These are phyloP conservation scores for Trametes versicolor DNA, from an alignment of 1,284 basidiomycete species.

Conservation along the genomic window DNA sequence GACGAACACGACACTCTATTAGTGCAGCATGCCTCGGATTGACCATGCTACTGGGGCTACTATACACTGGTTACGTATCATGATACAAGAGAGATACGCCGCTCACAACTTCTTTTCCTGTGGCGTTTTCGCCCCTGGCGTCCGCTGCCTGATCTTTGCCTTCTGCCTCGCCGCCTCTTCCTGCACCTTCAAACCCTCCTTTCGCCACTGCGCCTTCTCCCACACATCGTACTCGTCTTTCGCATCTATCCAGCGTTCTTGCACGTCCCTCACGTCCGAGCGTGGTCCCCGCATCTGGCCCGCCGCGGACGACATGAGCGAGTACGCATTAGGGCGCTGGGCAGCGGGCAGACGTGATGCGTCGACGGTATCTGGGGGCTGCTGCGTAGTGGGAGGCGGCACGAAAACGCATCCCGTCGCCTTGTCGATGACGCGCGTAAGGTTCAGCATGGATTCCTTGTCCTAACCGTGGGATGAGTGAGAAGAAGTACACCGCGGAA, in stretches of 20 bases:
- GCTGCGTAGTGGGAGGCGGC: constrained; percentile 60
- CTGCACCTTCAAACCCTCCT: constrained; percentile 60
- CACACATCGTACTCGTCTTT: constrained; percentile 81
- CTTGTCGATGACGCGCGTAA: constrained; percentile 85
- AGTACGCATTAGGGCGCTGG: constrained; percentile 70
- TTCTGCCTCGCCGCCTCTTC: constrained; percentile 45
- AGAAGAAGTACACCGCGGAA: background rate
- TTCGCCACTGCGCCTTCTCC: constrained; percentile 77
- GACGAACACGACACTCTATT: too few species aligned
- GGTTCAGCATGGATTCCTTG: constrained; percentile 91
- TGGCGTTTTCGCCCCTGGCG: background rate
- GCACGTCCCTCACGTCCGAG: constrained; percentile 80
- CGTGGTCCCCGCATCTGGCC: constrained; percentile 63
- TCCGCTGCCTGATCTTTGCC: constrained; percentile 43
- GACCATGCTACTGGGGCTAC: background rate
- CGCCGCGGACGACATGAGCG: constrained; percentile 73
- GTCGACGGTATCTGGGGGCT: constrained; percentile 62
- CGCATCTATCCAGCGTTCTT: constrained; percentile 90
- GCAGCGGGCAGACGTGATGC: constrained; percentile 51
- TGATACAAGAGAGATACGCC: background rate
- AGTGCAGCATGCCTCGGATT: too few species aligned
- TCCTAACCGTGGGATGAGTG: constrained; percentile 60
- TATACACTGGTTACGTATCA: background rate
- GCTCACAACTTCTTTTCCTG: background rate
- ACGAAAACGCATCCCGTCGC: constrained; percentile 91